Evolutionary conservation across 352 stramenopile species (phyloP).

Genomic region (Globisporangium nodosum): DNA sequence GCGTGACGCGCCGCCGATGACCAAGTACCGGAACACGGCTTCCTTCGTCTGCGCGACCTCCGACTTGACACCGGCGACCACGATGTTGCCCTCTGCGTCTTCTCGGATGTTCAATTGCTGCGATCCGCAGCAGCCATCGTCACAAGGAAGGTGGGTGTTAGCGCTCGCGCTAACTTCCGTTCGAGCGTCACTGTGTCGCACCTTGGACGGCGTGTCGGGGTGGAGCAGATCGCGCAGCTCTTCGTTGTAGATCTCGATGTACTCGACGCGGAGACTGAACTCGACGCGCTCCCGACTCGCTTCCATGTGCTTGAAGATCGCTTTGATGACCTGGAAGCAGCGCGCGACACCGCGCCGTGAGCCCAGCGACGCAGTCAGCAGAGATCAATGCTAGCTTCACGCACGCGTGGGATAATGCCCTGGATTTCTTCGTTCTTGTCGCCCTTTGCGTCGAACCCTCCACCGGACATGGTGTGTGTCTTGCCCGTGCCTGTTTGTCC

Average conservation of each 20-base stretch:
- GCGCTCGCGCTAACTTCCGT: not conserved
- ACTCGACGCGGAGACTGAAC: slow-evolving; percentile 91
- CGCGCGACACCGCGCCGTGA: not conserved
- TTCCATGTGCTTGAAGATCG: slow-evolving; percentile 66
- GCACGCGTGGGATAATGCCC: slow-evolving; percentile 84
- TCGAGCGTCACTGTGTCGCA: not conserved
- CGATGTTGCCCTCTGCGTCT: slow-evolving; percentile 71
- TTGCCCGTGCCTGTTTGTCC: slow-evolving; percentile 90
- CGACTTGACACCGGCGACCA: slow-evolving; percentile 79
- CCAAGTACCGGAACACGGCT: slow-evolving; percentile 78
- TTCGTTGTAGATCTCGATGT: slow-evolving; percentile 99
- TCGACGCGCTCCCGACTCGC: slow-evolving; percentile 40
- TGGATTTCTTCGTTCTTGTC: slow-evolving; percentile 54
- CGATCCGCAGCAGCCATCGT: not conserved
- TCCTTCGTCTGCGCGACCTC: slow-evolving; percentile 69
- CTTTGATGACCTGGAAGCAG: slow-evolving; percentile 42
- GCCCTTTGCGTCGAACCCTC: slow-evolving; percentile 43
- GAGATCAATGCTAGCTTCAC: not conserved
- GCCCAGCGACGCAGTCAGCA: not conserved
- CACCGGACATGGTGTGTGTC: slow-evolving; percentile 93
- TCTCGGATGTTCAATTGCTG: slow-evolving; percentile 76
- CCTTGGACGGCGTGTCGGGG: slow-evolving; percentile 65
- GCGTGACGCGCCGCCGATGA: slow-evolving; percentile 69
- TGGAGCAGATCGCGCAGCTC: slow-evolving; percentile 94
- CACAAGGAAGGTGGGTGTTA: not conserved